These are phyloP conservation scores for Eucalyptus shirleyi DNA, from an alignment of 345 rosid species.

Conservation along the genomic window DNA sequence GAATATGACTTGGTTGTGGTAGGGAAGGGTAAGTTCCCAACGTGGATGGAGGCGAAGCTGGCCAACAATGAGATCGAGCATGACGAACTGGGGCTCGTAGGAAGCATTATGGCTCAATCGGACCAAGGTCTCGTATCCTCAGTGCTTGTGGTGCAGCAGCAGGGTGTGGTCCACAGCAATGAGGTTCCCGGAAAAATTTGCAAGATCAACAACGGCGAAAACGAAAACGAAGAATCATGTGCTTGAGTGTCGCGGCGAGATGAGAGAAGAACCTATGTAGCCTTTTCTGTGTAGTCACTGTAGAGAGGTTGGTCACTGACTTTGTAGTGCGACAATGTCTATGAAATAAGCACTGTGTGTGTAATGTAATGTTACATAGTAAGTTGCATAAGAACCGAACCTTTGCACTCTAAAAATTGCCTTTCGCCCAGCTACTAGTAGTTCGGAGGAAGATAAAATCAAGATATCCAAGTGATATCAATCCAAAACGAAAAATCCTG, in stretches of 20 bases:
- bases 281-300: background rate
- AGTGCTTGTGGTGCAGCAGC: slow-evolving; percentile 42
- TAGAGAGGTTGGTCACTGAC: background rate
- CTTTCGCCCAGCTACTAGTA: background rate
- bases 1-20: slow-evolving; percentile 59
- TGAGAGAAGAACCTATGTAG: background rate
- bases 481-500: background rate
- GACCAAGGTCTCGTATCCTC: slow-evolving; percentile 22
- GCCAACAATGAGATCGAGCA: slow-evolving; percentile 44
- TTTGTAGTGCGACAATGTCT: background rate
- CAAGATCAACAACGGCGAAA: background rate
- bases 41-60: slow-evolving; percentile 25
- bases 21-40: slow-evolving; percentile 62
- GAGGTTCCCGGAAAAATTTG: background rate
- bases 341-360: background rate
- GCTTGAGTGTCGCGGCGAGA: background rate
- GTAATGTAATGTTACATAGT: background rate
- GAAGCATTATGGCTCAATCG: slow-evolving; percentile 27
- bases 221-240: background rate
- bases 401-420: background rate
- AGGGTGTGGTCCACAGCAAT: slow-evolving; percentile 15
- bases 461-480: background rate
- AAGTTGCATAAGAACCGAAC: background rate
- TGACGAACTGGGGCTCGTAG: slow-evolving; percentile 37
- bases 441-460: background rate